phyloP scores from a whole-genome alignment of 1,284 basidiomycete species.

The Leccinum solheimii region DNA sequence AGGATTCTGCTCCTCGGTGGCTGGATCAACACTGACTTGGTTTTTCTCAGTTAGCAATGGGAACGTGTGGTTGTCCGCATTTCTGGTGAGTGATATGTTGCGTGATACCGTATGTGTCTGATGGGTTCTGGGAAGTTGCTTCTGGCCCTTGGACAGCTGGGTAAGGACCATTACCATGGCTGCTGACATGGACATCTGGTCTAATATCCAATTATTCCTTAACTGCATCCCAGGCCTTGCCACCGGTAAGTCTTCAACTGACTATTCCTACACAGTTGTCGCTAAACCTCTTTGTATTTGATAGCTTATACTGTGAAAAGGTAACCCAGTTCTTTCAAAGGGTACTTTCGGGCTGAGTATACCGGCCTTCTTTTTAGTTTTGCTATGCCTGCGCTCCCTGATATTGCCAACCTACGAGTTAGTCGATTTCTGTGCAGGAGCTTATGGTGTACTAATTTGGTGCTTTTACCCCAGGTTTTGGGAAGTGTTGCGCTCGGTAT shows the following conservation, averaged over 20 bases:
- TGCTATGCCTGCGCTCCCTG: slow-evolving; percentile 11
- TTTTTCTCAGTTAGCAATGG: slow-evolving; percentile 53
- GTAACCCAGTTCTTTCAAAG: slow-evolving; percentile 33
- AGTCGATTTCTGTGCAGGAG: not conserved
- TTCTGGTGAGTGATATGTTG: slow-evolving; percentile 48
- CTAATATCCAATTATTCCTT: not conserved
- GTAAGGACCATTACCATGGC: slow-evolving; percentile 30
- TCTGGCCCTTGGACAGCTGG: slow-evolving; percentile 49
- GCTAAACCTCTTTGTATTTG: slow-evolving; percentile 3
- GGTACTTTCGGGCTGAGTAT: slow-evolving; percentile 24
- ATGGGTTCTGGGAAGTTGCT: slow-evolving; percentile 38
- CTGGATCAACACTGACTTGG: slow-evolving; percentile 4
- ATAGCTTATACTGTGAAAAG: slow-evolving; percentile 49
- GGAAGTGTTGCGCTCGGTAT: slow-evolving; percentile 45
- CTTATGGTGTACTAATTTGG: not conserved
- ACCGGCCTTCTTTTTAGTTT: slow-evolving; percentile 14
- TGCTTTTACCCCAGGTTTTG: slow-evolving; percentile 34
- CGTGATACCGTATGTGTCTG: not conserved
- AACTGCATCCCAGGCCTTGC: slow-evolving; percentile 14
- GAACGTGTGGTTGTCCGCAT: slow-evolving; percentile 52
- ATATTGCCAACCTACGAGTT: slow-evolving; percentile 23
- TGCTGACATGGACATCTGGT: not conserved
- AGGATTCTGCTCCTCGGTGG: slow-evolving; percentile 21
- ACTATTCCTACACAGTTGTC: not conserved
- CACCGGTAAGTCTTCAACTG: slow-evolving; percentile 15